Evolutionary conservation across 2,329 filamentous ascomycete genomes (phyloP), one percentile per base, ranked within the genome.

Genomic region (Zymoseptoria brevis): DNA sequence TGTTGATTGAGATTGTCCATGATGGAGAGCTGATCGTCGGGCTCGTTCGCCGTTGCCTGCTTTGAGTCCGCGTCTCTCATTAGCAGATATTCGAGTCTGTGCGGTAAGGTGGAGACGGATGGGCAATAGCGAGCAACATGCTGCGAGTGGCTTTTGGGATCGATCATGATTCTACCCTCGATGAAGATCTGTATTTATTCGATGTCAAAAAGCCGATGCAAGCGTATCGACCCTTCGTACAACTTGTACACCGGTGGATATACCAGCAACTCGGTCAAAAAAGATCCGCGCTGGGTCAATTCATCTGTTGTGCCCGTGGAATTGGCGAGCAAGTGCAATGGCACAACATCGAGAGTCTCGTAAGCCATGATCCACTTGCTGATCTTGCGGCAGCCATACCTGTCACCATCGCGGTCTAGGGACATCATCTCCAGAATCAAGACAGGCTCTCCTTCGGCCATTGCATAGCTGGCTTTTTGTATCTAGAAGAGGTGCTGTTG

Each of bases 111-210:
- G 29, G 50, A 60, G 19, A 63, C 62, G 9, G 52, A 50, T 16
- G 62, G 60, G 35, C 59, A 54, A 29, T 62, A 62, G 19, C 56
- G 55, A 45, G 57, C 58, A 3, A 54, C 62, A 16, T 41, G 35
- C 26, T 29, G 26, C 26, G 26, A 29, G 26, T 29, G 26, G 8
- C 7, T 1, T 29, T 29, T 8, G 7, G 7, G 26, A 29, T 29
- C 8, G 26, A 29, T 29, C 26, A 29, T 29, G 26, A 29, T 29
- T 29, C 26, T 57, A 50, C 48, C 53, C 57, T 26, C 55, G 4
- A 63, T 56, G 26, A 58, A 63, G n/a, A 60, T 51, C 26, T 60
- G 57, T 26, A 63, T 56, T 29, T 58, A 53, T 19, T 62, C 56
- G 19, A 57, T 24, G 50, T 57, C 62, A 35, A 59, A 55, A 30